Conservation (phyloP, 2,329 filamentous ascomycete species). For the Neocatenulostroma microsporum region DNA sequence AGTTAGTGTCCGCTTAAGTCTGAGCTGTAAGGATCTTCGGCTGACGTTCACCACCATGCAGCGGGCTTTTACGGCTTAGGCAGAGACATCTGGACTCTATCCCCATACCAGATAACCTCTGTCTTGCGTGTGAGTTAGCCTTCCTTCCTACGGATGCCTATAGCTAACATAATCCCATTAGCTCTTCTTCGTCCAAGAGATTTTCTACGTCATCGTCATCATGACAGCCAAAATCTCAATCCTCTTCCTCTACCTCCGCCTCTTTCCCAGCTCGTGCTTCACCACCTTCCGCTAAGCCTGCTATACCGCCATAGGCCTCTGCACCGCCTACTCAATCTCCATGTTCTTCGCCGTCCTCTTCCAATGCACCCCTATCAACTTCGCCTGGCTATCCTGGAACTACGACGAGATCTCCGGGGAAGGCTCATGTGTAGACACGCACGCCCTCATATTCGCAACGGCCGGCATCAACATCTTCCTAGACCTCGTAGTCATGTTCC, state of each 20-base stretch:
- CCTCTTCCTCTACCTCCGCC: slow-evolving; percentile 10
- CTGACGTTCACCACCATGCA: not conserved
- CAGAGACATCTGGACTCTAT: slow-evolving; percentile 4
- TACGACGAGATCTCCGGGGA: too few species aligned
- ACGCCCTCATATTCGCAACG: slow-evolving; percentile 14
- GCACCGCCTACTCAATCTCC: not conserved
- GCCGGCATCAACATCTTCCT: slow-evolving; percentile 16
- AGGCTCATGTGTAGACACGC: slow-evolving; percentile 16
- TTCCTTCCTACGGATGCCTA: too few species aligned
- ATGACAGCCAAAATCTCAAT: slow-evolving; percentile 7
- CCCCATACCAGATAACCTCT: not conserved
- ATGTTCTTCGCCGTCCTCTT: too few species aligned
- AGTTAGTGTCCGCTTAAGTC: slow-evolving; percentile 1
- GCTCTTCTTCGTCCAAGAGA: slow-evolving; percentile 4
- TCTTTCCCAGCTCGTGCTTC: slow-evolving; percentile 6
- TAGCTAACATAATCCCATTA: too few species aligned
- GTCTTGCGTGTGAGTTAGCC: slow-evolving; percentile 4
- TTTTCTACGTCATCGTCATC: slow-evolving; percentile 4
- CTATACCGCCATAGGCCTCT: slow-evolving; percentile 4
- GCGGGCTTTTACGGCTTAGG: slow-evolving; percentile 4
- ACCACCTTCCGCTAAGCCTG: slow-evolving; percentile 4
- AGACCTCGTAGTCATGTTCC: slow-evolving; percentile 15
- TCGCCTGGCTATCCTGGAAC: too few species aligned
- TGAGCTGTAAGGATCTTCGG: slow-evolving; percentile 6
- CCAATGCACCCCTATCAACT: slow-evolving; percentile 7